These are phyloP conservation scores for Aspergillus costaricaensis DNA, from an alignment of 2,329 filamentous ascomycete species.

Conservation along the genomic window DNA sequence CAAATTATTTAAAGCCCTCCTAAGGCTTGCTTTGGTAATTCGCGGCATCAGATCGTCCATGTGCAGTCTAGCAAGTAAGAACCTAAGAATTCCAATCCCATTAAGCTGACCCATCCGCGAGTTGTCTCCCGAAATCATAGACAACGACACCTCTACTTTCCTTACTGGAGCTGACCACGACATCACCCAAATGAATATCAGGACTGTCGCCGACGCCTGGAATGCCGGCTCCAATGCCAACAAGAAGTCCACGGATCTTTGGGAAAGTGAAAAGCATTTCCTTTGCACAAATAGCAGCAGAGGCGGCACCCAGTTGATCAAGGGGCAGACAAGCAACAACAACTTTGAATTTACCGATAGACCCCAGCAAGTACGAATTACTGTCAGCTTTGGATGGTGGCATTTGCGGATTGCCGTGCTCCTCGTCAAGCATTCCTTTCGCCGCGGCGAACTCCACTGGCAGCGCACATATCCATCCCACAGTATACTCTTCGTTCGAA, in stretches of 20 bases:
- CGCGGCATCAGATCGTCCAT: too few relatives aligned
- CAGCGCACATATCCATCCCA: constrained; percentile 20
- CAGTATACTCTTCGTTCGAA: not conserved
- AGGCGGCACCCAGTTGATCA: not conserved
- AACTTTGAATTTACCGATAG: not conserved
- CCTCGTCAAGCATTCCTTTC: constrained; percentile 17
- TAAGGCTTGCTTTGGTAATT: too few relatives aligned
- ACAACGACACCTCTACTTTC: not conserved
- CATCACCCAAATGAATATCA: constrained; percentile 8
- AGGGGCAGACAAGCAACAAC: not conserved
- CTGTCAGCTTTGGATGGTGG: not conserved
- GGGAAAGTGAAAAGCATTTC: not conserved
- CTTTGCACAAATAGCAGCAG: not conserved
- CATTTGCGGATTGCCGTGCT: not conserved
- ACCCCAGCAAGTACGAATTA: constrained; percentile 1
- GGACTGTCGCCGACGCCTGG: not conserved
- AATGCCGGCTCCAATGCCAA: constrained; percentile 6
- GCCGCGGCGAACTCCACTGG: constrained; percentile 20
- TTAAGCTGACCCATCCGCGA: too few relatives aligned
- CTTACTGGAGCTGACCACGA: not conserved
- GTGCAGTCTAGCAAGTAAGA: too few relatives aligned
- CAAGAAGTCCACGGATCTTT: constrained; percentile 1
- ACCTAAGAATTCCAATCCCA: too few relatives aligned
- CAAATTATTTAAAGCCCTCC: too few relatives aligned
- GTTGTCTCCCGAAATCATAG: not conserved